Evolutionary conservation across 139 green algal species (phyloP), one percentile per base, ranked within the genome.

Genomic region (Pleodorina starrii): DNA sequence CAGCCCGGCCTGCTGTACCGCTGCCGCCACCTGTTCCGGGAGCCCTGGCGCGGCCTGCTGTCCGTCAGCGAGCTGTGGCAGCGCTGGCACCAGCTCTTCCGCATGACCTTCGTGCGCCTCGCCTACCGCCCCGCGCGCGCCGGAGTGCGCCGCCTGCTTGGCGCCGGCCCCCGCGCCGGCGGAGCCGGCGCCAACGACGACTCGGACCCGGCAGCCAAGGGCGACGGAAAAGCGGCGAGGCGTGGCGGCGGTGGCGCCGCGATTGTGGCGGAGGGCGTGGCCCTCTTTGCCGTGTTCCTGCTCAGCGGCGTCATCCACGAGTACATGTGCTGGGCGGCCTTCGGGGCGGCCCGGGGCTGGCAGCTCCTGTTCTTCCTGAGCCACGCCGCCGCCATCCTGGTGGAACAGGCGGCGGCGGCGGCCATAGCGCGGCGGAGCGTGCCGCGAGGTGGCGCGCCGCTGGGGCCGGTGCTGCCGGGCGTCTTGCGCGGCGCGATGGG

Each of bases 11-110:
- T 86, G 79, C 79, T 86, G 38, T 36, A 48, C 38, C 3, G 12
- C 40, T 75, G 57, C 57, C 27, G 40, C 21, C 54, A 86, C 79
- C 57, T 40, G 79, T 86, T 86, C 79, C 57, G 27, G 27, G 57
- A 86, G 27, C 79, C 79, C 10, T 86, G 79, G 79, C 79, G 10
- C 1, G 79, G 57, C 57, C 14, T 75, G 43, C 27, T 9, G 16
- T 69, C 43, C n/a, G 35, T 68, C 11, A 25, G 7, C 35, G 82
- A 79, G 44, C 63, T 88, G n/a, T 88, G 82, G 82, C 82, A 66
- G 44, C 82, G 82, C 16, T 88, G 82, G 82, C 82, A 88, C 63
- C 82, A 88, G 63, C 21, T 88, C 6, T 88, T 88, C 82, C 63
- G 82, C 2, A 50, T 48, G 27, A 69, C 25, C 63, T 88, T 88